Percentiles rank a stretch among this genome's conserved stretches.
Conservation (phyloP, 2,329 filamentous ascomycete species). For the Cladosporium cucumerinum region DNA sequence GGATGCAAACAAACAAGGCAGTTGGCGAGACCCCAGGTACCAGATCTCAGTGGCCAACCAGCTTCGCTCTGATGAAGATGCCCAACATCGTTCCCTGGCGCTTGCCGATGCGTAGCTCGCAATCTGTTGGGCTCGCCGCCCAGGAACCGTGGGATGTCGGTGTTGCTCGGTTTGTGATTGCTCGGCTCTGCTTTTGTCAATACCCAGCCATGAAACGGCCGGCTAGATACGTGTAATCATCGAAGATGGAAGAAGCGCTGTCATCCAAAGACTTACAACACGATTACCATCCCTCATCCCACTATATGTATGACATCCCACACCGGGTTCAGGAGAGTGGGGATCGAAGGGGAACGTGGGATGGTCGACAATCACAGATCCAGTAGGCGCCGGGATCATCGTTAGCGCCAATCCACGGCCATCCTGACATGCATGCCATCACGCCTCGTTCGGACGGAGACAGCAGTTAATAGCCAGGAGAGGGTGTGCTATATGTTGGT, state of each 20-base stretch:
- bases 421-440: slow-evolving; percentile 11
- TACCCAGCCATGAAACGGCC: neutral
- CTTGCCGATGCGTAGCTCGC: neutral
- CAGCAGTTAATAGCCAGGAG: neutral
- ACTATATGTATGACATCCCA: neutral
- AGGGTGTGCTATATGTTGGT: slow-evolving; percentile 11
- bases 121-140: neutral
- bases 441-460: neutral
- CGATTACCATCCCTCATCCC: neutral
- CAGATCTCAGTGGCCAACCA: neutral
- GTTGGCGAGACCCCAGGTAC: neutral
- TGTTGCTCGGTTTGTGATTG: slow-evolving; percentile 1
- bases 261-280: neutral
- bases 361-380: slow-evolving; percentile 4
- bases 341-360: neutral
- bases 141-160: slow-evolving; percentile 4
- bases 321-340: neutral
- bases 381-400: slow-evolving; percentile 10
- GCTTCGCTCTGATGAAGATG: neutral
- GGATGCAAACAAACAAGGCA: neutral
- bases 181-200: neutral
- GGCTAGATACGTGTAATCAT: neutral
- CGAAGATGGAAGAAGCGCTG: neutral
- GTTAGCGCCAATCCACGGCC: slow-evolving; percentile 6
- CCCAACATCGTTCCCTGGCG: neutral